Evolutionary conservation across 1,284 basidiomycete species (phyloP).

Genomic region (Earliella scabrosa): DNA sequence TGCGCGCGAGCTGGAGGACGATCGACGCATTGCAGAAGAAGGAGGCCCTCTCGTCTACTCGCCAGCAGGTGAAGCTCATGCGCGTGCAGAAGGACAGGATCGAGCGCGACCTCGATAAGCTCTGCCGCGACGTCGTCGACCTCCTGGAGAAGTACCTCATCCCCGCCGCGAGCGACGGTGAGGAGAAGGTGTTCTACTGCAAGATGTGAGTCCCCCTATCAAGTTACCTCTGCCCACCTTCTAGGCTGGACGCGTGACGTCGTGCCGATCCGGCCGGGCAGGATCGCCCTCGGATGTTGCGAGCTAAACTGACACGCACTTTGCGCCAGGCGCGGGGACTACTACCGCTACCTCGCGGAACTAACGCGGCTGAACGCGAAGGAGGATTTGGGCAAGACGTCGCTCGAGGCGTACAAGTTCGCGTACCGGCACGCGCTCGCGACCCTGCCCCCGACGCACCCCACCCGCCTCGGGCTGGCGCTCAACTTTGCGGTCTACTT

Average conservation of each 20-base stretch:
- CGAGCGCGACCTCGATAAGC: conserved; percentile 57
- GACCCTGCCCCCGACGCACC: conserved; percentile 63
- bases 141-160: conserved; percentile 58
- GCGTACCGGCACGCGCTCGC: conserved; percentile 68
- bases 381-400: conserved; percentile 55
- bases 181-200: conserved; percentile 70
- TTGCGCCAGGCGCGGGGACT: conserved; percentile 63
- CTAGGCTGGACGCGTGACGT: too few relatives aligned
- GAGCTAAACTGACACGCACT: not conserved
- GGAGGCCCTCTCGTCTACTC: conserved; percentile 38
- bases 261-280: too few relatives aligned
- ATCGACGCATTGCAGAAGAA: conserved; percentile 60
- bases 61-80: conserved; percentile 51
- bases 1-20: conserved; percentile 67
- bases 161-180: conserved; percentile 57
- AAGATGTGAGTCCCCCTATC: conserved; percentile 54
- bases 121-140: conserved; percentile 62
- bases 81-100: conserved; percentile 56
- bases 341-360: conserved; percentile 72
- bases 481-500: conserved; percentile 98
- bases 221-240: too few relatives aligned
- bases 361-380: conserved; percentile 49
- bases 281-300: not conserved
- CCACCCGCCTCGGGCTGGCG: conserved; percentile 85
- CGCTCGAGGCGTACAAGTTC: conserved; percentile 65